Conservation (phyloP, 2,329 filamentous ascomycete species). For the Penicillium sp. region DNA sequence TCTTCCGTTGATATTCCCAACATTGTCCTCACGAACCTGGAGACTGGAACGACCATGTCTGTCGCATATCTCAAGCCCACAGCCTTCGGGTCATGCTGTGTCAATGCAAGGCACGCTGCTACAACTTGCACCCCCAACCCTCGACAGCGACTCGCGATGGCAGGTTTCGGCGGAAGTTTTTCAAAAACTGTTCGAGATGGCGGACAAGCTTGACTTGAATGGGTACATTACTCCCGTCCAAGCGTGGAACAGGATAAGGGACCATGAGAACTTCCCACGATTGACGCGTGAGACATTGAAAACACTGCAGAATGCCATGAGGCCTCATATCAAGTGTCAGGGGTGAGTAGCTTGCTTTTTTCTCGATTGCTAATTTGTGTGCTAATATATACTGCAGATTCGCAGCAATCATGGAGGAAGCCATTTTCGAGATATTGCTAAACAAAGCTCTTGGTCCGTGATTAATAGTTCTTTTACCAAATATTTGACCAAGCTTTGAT, state of each 20-base stretch:
- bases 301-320: constrained; percentile 10
- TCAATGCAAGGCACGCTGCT: constrained; percentile 11
- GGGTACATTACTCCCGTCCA: constrained; percentile 33
- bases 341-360: constrained; percentile 5
- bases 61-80: constrained; percentile 2
- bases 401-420: constrained; percentile 10
- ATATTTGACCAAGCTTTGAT: background rate
- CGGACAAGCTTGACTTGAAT: constrained; percentile 6
- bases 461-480: background rate
- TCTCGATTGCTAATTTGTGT: background rate
- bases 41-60: constrained; percentile 11
- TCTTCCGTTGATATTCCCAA: background rate
- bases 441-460: background rate
- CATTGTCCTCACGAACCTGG: background rate
- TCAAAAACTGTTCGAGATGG: constrained; percentile 11
- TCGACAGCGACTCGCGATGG: constrained; percentile 4
- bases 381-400: constrained; percentile 1
- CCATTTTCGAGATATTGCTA: constrained; percentile 7
- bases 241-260: constrained; percentile 27
- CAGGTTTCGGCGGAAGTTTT: constrained; percentile 9
- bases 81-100: constrained; percentile 6
- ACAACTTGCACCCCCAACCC: constrained; percentile 1
- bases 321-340: constrained; percentile 12
- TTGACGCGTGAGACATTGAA: constrained; percentile 18
- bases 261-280: constrained; percentile 17